Evolutionary conservation across 2,329 filamentous ascomycete species (phyloP).

Genomic region (Cladosporium sp.): DNA sequence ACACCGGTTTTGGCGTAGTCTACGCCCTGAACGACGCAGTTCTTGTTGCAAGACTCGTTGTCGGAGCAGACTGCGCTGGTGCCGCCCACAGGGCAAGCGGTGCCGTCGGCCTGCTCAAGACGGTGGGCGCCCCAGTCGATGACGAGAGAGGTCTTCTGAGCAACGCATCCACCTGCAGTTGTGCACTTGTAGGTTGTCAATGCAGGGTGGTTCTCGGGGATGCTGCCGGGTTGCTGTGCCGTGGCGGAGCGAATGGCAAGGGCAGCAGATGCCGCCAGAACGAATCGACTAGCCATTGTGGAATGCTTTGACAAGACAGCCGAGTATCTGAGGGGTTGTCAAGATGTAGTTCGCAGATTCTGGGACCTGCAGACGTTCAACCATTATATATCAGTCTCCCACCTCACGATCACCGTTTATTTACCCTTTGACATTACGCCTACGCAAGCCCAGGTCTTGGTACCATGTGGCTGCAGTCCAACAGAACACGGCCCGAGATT

Average conservation of each 20-base stretch:
- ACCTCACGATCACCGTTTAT: background rate
- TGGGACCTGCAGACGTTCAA: background rate
- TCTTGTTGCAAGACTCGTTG: slow-evolving; percentile 40
- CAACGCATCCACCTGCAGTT: slow-evolving; percentile 49
- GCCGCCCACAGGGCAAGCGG: slow-evolving; percentile 41
- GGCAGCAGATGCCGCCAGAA: slow-evolving; percentile 5
- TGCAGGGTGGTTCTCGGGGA: slow-evolving; percentile 52
- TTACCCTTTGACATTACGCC: slow-evolving; percentile 4
- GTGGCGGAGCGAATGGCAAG: slow-evolving; percentile 10
- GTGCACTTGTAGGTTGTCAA: slow-evolving; percentile 57
- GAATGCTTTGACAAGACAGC: background rate
- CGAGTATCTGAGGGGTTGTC: background rate
- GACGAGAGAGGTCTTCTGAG: slow-evolving; percentile 51
- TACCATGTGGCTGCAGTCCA: background rate
- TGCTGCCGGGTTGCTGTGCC: slow-evolving; percentile 20
- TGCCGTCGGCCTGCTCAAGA: background rate
- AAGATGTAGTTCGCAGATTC: background rate
- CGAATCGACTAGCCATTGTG: slow-evolving; percentile 6
- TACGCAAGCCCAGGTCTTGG: background rate
- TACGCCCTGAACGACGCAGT: slow-evolving; percentile 58
- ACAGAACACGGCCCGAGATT: slow-evolving; percentile 15
- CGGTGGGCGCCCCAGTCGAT: slow-evolving; percentile 50
- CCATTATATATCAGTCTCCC: background rate
- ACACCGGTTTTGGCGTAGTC: slow-evolving; percentile 57
- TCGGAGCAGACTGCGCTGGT: slow-evolving; percentile 28